Evolutionary conservation across 23 red algal species (phyloP).

Genomic region (Agarophyton chilense): DNA sequence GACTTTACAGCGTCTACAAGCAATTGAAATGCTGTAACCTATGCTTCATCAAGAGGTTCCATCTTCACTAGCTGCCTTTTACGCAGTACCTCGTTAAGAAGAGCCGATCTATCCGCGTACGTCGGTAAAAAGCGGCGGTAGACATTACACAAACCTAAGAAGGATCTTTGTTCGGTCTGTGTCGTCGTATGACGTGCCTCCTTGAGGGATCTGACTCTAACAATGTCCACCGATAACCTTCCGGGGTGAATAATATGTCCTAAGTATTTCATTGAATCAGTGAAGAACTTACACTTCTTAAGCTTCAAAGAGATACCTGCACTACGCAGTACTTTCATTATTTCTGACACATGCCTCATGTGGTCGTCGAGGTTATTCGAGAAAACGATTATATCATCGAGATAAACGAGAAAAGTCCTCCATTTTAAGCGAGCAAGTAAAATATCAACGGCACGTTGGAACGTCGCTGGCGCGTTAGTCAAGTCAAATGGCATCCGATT

Average conservation of each 20-base stretch:
- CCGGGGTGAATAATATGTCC: neutral
- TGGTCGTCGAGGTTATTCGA: neutral
- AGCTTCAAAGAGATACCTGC: neutral
- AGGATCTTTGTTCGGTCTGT: neutral
- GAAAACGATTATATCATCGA: no score
- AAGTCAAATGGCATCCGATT: no score
- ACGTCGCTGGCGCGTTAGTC: no score
- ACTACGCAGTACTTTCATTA: neutral
- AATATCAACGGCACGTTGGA: no score
- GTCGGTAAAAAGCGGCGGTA: neutral
- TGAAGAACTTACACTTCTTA: neutral
- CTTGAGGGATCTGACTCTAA: neutral
- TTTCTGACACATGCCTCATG: neutral
- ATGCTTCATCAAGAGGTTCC: neutral
- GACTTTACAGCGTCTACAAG: neutral
- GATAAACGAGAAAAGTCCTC: no score
- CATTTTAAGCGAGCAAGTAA: no score
- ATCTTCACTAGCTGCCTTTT: neutral
- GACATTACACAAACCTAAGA: slow-evolving; percentile 11
- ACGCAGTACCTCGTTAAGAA: neutral
- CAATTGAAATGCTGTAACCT: neutral
- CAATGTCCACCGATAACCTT: neutral
- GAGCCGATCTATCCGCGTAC: neutral
- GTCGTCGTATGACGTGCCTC: neutral
- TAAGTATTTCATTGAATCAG: neutral